phyloP scores from a whole-genome alignment of 2,329 filamentous ascomycete species.

The Sordariomycetes sp. region DNA sequence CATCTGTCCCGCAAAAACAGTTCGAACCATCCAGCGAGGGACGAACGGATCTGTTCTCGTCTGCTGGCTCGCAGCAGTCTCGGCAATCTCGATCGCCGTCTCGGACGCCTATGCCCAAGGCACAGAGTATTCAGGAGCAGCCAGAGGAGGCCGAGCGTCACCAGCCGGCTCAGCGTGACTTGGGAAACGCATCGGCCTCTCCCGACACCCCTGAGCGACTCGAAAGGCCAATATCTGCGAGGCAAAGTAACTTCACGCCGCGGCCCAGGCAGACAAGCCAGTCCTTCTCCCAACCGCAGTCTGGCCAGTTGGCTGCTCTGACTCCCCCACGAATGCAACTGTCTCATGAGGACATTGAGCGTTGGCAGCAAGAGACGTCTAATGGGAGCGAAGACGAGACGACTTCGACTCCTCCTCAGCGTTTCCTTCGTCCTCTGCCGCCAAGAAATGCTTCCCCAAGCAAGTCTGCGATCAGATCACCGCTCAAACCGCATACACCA shows the following conservation, averaged over 20 bases:
- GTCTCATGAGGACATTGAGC: constrained; percentile 28
- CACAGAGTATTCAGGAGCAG: too few species aligned
- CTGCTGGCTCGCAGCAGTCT: constrained; percentile 9
- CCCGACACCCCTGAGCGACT: constrained; percentile 22
- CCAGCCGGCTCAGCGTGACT: neutral
- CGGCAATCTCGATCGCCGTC: too few species aligned
- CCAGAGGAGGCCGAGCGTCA: neutral
- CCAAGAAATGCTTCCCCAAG: constrained; percentile 42
- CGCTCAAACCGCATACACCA: constrained; percentile 47
- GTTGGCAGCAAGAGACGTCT: constrained; percentile 30
- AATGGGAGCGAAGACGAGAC: constrained; percentile 25
- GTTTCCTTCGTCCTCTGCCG: constrained; percentile 36
- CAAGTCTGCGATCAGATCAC: constrained; percentile 49
- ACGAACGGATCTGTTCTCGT: constrained; percentile 25
- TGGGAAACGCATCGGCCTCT: constrained; percentile 7
- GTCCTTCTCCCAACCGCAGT: constrained; percentile 28
- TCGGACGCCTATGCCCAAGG: too few species aligned
- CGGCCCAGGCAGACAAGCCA: constrained; percentile 21
- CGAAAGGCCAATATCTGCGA: constrained; percentile 25
- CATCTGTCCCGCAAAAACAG: constrained; percentile 19
- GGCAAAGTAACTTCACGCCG: constrained; percentile 41
- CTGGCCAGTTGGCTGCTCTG: constrained; percentile 13
- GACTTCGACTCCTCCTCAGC: too few species aligned
- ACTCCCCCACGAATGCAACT: constrained; percentile 32
- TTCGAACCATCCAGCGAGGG: constrained; percentile 20